Evolutionary conservation across 1,139 yeast genomes (phyloP), one percentile per base, ranked within the genome.

Genomic region (Protomyces arabidopsidicola): DNA sequence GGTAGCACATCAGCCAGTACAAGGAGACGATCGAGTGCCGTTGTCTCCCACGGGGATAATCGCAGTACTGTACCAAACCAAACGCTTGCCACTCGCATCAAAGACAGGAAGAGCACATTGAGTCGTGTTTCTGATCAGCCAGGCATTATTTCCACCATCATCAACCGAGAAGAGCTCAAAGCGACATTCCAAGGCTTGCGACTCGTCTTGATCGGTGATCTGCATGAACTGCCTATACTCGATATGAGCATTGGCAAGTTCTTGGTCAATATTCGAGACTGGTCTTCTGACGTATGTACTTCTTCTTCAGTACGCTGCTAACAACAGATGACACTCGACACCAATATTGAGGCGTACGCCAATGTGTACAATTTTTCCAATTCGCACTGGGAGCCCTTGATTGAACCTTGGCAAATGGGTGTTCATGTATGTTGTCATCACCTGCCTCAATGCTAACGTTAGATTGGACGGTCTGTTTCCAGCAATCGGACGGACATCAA

Each of bases 381-480:
- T 69, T 90, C 98, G 0, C 84, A 95, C 0, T 95, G 99, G 99
- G 98, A 95, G 70, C 98, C 98, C 0, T 77, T 95, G 55, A 74
- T 93, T 58, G 98, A 95, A 70, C 86, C 93, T 0, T 88, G 96
- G 89, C 87, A 91, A 10, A 78, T 93, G 62, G 85, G 90, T 0
- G 74, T 90, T 18, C 90, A 88, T 72, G 84, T 88, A 1, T 79
- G 88, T 14, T 36, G 14, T 0, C 82, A 67, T 76, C 77, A 2
- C 71, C 74, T 57, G 36, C 16, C 18, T 0, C 10, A 31, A n/a
- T 3, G 31, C 56, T 39, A 31, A 66, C 71, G n/a, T 9, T 24
- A 63, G 55, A 68, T 68, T 65, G 67, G 66, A 18, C 63, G 65
- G 67, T 69, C 45, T 68, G 69, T 54, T 68, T 75, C 58, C 9